These are phyloP conservation scores for Vicia villosa DNA, from an alignment of 306 rosid genomes.

Conservation along the genomic window DNA sequence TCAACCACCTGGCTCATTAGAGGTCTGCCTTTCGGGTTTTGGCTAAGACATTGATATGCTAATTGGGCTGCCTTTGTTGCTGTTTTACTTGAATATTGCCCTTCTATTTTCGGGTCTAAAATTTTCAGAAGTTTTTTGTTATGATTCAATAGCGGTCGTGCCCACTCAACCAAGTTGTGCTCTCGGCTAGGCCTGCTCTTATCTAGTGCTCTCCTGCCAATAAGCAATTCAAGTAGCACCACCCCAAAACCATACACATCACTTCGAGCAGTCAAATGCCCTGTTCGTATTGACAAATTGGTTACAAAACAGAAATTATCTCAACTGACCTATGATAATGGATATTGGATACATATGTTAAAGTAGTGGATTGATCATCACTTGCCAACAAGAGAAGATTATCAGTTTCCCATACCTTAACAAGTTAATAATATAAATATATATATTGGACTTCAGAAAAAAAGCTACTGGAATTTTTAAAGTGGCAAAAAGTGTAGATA, in stretches of 20 bases:
- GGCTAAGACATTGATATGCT: conserved; percentile 87
- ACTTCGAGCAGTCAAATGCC: conserved; percentile 92
- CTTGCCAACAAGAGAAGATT: background rate
- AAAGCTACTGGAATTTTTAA: background rate
- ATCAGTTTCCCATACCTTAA: background rate
- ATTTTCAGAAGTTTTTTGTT: conserved; percentile 75
- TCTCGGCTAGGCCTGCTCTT: conserved; percentile 92
- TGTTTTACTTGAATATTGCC: conserved; percentile 67
- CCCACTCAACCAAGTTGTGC: conserved; percentile 94
- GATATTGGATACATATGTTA: background rate
- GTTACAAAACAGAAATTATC: conserved; percentile 29
- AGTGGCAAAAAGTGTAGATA: conserved; percentile 7
- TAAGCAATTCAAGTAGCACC: conserved; percentile 86
- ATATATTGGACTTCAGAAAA: background rate
- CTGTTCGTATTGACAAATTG: conserved; percentile 49
- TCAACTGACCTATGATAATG: background rate
- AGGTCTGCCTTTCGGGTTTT: conserved; percentile 91
- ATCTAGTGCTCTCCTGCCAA: conserved; percentile 87
- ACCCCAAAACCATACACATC: conserved; percentile 96
- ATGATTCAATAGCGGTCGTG: conserved; percentile 80
- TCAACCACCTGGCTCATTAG: conserved; percentile 87
- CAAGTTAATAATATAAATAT: background rate
- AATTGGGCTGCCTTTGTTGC: conserved; percentile 73
- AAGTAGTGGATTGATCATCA: background rate
- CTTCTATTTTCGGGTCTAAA: conserved; percentile 81